Evolutionary conservation across 106 monocot species (phyloP), one percentile per base, ranked within the genome.

Genomic region (Vanilla planifolia): DNA sequence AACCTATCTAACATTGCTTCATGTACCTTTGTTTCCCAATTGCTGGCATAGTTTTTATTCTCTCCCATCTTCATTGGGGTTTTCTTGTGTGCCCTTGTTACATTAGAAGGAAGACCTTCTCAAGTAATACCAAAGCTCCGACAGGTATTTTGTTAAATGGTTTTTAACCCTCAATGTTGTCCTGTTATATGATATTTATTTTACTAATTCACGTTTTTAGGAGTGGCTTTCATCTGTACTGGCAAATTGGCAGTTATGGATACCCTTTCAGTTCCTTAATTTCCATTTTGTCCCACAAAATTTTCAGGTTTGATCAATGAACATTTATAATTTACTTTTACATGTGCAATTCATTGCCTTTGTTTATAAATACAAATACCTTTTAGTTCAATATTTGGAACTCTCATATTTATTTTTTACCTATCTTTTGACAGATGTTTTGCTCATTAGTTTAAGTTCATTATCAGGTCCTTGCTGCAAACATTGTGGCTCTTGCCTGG

Each of bases 401-500:
- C n/a, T n/a, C n/a, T n/a, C n/a, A n/a, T n/a, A n/a, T n/a, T n/a
- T n/a, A n/a, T n/a, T n/a, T n/a, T n/a, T 5, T 50, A 24, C 26
- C 26, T 26, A 9, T 50, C 50, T 24, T 53, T 20, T 8, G 6
- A 21, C 36, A 32, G 40, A 33, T 25, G n/a, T 61, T 33, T 60
- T 51, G 9, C 21, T 71, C 11, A 5, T 6, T 57, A 1, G 43
- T 28, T 40, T 65, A 36, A 33, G 10, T 53, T 28, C 24, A 28
- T 36, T 73, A 28, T 4, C 76, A 93, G 92, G 92, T 93, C 71
- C 92, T 93, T 64, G 92, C 71, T 47, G 92, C 92, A 21, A 93
- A 93, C 51, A 19, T 93, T 67, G 81, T 93, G 11, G 84, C 92
- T 33, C 74, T 93, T 55, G 92, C 68, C 19, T 93, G 92, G 92